Evolutionary conservation across 257 asterid species (phyloP).

Genomic region (Solanum bulbocastanum): DNA sequence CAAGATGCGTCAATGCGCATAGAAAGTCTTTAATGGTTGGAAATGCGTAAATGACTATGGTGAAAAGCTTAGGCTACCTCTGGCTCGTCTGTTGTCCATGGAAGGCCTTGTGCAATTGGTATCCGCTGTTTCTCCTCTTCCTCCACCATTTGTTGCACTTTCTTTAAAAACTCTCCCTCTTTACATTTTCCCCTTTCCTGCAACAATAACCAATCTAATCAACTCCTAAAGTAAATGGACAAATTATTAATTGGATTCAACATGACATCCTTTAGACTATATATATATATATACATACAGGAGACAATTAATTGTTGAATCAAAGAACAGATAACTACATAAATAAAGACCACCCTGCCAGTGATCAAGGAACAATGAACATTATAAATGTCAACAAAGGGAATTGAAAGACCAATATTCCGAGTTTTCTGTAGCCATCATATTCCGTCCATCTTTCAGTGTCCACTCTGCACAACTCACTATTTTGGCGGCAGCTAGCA

Average conservation of each 20-base stretch:
- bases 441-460: not conserved
- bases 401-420: not conserved
- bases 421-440: not conserved
- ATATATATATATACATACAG: not conserved
- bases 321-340: not conserved
- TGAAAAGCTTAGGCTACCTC: constrained; percentile 39
- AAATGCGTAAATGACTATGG: not conserved
- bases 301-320: not conserved
- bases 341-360: not conserved
- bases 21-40: not conserved
- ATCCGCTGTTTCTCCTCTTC: constrained; percentile 77
- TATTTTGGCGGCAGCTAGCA: not conserved
- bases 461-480: not conserved
- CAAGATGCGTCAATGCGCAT: not conserved
- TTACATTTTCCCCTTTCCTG: constrained; percentile 86
- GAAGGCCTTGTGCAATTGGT: constrained; percentile 94
- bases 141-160: constrained; percentile 57
- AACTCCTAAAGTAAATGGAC: not conserved
- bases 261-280: not conserved
- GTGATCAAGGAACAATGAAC: not conserved
- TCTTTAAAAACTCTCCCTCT: constrained; percentile 75
- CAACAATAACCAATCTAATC: constrained; percentile 1
- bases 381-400: not conserved
- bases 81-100: constrained; percentile 92
- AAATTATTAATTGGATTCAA: not conserved